Evolutionary conservation across 2,329 filamentous ascomycete species (phyloP), one percentile per base, ranked within the genome.

Genomic region (Stagonosporopsis rhizophila): DNA sequence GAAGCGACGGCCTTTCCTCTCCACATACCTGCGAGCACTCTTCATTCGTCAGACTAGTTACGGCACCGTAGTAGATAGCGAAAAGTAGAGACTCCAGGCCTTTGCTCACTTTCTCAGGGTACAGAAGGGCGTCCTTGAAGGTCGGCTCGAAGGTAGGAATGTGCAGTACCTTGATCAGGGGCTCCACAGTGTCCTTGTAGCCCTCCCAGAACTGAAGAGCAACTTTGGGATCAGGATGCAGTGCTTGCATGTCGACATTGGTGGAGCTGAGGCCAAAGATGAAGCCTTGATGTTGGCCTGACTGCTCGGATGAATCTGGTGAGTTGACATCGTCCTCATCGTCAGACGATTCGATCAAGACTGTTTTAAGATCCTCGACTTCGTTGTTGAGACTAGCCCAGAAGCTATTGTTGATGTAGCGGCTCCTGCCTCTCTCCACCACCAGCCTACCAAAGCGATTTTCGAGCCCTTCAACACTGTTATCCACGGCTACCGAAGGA

Each of bases 361-460:
- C 83, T 59, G 85, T 81, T 63, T 85, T 85, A 63, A 88, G 78
- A 66, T 88, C 85, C 69, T 87, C 84, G 19, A 88, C 87, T 81
- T 92, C 89, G 49, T 91, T 89, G 57, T 87, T 90, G 47, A 93
- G 80, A 59, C 85, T 90, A 19, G 88, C 85, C 89, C 89, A 92
- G 67, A 92, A 91, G 6, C 85, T 88, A 71, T 86, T 90, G 77
- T 88, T 91, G 63, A 93, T 85, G 70, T 92, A 93, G 70, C 88
- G 81, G 52, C 85, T 87, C 56, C 85, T 85, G 35, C 87, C 87
- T 52, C 92, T 88, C 59, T 89, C 88, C 32, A 92, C 77, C 0
- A 92, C 87, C 48, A 93, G 75, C 28, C 89, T 80, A 2, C 89
- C 88, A 73, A 90, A 88, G 51, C 85, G 80, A 40, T 77, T 83